phyloP scores from a whole-genome alignment of 139 green algal genomes.

The Pseudopediastrum boryanum region DNA sequence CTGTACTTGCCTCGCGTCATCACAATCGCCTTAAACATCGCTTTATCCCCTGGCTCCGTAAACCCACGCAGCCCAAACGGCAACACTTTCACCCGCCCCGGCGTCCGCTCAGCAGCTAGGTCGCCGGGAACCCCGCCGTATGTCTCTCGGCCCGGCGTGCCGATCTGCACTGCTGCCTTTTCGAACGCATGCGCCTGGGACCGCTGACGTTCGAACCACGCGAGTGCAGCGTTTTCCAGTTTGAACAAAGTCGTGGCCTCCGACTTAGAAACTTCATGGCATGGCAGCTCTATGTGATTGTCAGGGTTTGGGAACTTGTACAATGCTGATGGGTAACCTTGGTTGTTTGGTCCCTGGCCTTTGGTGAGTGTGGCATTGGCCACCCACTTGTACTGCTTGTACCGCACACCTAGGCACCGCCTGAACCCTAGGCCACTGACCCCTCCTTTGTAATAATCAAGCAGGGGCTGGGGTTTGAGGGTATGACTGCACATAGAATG shows the following conservation, averaged over 20 bases:
- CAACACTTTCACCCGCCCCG: neutral
- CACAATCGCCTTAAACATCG: neutral
- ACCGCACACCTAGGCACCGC: slow-evolving; percentile 25
- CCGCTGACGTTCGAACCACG: slow-evolving; percentile 9
- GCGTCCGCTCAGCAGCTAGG: neutral
- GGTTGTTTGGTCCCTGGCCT: neutral
- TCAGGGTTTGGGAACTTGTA: slow-evolving; percentile 1
- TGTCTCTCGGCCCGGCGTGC: too few relatives aligned
- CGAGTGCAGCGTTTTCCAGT: neutral
- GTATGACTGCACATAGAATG: neutral
- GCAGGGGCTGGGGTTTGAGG: slow-evolving; percentile 17
- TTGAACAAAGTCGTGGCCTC: neutral
- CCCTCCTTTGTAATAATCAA: neutral
- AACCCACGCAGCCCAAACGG: slow-evolving; percentile 16
- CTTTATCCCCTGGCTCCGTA: neutral
- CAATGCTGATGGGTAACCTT: neutral
- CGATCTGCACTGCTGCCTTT: too few relatives aligned
- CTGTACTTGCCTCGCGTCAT: neutral
- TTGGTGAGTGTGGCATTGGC: neutral
- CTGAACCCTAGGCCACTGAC: slow-evolving; percentile 8
- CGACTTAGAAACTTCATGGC: slow-evolving; percentile 1
- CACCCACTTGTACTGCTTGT: slow-evolving; percentile 31
- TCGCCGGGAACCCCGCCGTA: too few relatives aligned
- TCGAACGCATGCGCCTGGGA: slow-evolving; percentile 1
- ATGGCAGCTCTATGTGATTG: slow-evolving; percentile 13